These are phyloP conservation scores for Cordyceps militaris DNA, from an alignment of 2,329 filamentous ascomycete genomes.

Conservation along the genomic window DNA sequence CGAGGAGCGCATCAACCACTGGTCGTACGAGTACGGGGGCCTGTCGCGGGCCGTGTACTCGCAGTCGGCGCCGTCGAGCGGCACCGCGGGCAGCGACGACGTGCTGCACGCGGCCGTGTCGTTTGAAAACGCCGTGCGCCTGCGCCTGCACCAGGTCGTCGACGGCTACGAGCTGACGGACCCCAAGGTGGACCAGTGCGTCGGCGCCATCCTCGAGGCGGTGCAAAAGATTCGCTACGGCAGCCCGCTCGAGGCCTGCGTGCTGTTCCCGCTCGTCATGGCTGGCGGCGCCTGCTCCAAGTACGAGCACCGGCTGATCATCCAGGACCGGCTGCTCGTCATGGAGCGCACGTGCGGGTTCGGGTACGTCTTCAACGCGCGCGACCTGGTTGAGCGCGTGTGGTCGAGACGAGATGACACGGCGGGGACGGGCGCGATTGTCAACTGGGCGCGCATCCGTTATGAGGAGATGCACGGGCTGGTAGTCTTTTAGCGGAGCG, in stretches of 20 bases:
- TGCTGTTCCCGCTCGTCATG: constrained; percentile 36
- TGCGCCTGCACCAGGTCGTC: constrained; percentile 36
- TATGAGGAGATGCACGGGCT: constrained; percentile 31
- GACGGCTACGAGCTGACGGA: constrained; percentile 33
- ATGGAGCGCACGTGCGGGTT: constrained; percentile 39
- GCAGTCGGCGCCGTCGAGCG: constrained; percentile 10
- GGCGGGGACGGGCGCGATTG: constrained; percentile 21
- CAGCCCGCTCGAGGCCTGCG: constrained; percentile 32
- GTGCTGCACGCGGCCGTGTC: constrained; percentile 29
- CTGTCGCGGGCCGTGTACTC: constrained; percentile 21
- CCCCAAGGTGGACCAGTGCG: constrained; percentile 25
- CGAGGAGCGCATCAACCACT: constrained; percentile 30
- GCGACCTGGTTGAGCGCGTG: constrained; percentile 33
- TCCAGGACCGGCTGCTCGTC: constrained; percentile 34
- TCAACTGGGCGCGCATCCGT: constrained; percentile 29
- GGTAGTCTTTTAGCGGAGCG: constrained; percentile 23
- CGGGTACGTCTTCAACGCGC: constrained; percentile 33
- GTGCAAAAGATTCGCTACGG: constrained; percentile 34
- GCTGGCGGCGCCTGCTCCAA: constrained; percentile 31
- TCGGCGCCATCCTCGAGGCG: constrained; percentile 29
- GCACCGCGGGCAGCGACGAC: constrained; percentile 19
- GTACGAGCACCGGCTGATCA: constrained; percentile 30
- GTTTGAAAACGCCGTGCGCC: constrained; percentile 34
- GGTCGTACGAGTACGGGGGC: constrained; percentile 27
- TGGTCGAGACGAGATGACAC: constrained; percentile 28